Evolutionary conservation across 176 grass and related monocot species (phyloP).

Genomic region (Cenchrus purpureus): DNA sequence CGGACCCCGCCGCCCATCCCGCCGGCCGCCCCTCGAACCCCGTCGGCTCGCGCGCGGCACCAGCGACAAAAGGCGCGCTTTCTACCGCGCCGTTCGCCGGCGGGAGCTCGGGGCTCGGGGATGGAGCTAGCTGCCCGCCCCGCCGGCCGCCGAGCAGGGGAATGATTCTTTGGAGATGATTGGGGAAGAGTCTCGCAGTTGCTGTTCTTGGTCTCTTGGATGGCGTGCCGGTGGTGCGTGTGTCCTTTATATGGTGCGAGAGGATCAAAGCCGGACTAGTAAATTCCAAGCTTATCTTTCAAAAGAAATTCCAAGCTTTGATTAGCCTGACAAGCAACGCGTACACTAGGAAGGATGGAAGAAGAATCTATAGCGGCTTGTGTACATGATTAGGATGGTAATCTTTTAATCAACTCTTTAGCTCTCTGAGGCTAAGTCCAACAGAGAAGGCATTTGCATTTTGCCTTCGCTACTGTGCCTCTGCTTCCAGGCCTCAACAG

Average conservation of each 20-base stretch:
- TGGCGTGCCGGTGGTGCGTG: neutral
- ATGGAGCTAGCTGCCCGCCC: neutral
- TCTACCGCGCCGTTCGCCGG: neutral
- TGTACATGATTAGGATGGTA: neutral
- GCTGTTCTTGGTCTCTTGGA: neutral
- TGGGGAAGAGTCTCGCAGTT: neutral
- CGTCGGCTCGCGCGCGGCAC: neutral
- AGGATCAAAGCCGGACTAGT: neutral
- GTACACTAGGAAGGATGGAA: neutral
- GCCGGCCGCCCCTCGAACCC: constrained; percentile 12
- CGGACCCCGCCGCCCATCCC: constrained; percentile 41
- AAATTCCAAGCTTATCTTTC: neutral
- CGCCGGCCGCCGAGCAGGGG: neutral
- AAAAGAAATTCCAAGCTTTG: neutral
- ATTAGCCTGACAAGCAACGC: neutral
- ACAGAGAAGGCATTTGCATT: no score
- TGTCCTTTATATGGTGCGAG: neutral
- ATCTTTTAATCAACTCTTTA: neutral
- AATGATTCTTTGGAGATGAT: constrained; percentile 10
- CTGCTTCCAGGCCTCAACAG: no score
- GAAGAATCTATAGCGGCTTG: neutral
- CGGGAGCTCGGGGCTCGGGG: neutral
- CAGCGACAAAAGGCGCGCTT: neutral
- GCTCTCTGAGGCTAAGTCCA: neutral
- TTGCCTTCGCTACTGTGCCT: no score